Conservation (phyloP, 73 alveolate species). For the Diophrys sp. region DNA sequence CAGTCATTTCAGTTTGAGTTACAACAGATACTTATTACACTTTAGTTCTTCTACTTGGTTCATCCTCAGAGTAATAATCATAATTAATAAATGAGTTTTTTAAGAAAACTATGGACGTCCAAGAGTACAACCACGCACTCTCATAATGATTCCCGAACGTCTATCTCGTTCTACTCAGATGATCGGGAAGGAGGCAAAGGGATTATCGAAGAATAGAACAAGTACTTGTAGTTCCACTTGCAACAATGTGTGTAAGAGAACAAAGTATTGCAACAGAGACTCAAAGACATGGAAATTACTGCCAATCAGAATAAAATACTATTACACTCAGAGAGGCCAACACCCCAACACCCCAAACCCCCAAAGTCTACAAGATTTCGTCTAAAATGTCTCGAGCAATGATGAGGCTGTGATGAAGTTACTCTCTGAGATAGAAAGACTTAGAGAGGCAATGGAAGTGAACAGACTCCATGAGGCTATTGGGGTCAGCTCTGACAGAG, state of each 20-base stretch:
- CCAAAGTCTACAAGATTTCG: background rate
- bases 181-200: background rate
- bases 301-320: background rate
- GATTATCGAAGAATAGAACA: background rate
- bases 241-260: background rate
- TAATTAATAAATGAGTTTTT: background rate
- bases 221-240: background rate
- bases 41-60: no score
- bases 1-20: no score
- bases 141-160: background rate
- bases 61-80: no score
- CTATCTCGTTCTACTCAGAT: background rate
- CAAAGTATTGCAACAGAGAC: background rate
- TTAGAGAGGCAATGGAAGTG: background rate
- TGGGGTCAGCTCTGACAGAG: no score
- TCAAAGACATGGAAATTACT: background rate
- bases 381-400: background rate
- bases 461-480: no score
- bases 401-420: background rate
- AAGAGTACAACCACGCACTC: background rate
- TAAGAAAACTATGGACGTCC: conserved; percentile 1
- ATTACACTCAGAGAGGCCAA: no score
- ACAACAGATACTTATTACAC: no score
- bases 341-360: no score
- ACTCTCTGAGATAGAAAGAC: background rate